Conservation (phyloP, 129 eudicot species). For the Arctium minus region DNA sequence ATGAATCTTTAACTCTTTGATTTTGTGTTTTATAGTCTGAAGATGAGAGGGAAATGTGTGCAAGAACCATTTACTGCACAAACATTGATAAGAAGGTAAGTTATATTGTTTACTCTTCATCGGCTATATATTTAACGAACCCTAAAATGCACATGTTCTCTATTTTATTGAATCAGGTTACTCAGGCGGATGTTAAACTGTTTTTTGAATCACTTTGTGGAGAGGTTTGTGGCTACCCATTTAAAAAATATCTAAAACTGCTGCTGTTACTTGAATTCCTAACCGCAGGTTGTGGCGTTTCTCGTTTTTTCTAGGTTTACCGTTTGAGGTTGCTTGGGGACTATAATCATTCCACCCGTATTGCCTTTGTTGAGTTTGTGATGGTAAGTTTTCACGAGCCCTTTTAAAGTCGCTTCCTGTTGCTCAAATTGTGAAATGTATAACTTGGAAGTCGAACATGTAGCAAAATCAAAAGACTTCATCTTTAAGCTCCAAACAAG, state of each 20-base stretch:
- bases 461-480: too few relatives aligned
- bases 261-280: constrained; percentile 12
- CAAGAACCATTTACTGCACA: constrained; percentile 83
- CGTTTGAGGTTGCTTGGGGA: constrained; percentile 97
- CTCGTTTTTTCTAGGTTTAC: constrained; percentile 48
- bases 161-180: constrained; percentile 44
- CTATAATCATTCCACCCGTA: constrained; percentile 81
- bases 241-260: neutral
- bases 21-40: constrained; percentile 42
- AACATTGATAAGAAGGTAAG: constrained; percentile 89
- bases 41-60: constrained; percentile 97
- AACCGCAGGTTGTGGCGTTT: constrained; percentile 3
- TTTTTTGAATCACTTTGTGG: constrained; percentile 88
- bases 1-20: neutral
- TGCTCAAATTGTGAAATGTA: neutral
- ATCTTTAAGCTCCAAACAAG: too few relatives aligned
- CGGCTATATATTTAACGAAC: neutral
- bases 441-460: neutral
- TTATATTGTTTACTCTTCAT: neutral
- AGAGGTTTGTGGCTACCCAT: constrained; percentile 57
- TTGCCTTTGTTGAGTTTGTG: constrained; percentile 94
- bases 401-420: neutral
- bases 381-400: constrained; percentile 46
- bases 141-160: neutral
- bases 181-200: constrained; percentile 85